Evolutionary conservation across 1,139 yeast species (phyloP), one percentile per base, ranked within the genome.

Genomic region (Geotrichum restrictum): DNA sequence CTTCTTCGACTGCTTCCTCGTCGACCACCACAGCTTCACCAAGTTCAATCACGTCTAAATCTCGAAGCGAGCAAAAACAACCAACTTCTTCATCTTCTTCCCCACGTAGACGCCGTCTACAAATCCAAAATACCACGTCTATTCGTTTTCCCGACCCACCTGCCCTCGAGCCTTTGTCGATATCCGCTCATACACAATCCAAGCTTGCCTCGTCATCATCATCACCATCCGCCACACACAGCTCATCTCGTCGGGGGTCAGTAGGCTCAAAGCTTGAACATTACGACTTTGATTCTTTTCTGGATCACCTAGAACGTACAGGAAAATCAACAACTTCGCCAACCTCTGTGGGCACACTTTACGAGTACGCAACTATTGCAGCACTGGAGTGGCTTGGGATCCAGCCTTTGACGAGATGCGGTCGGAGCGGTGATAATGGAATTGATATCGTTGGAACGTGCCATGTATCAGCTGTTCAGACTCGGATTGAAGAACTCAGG

Each of bases 371-470:
- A 8, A 45, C 52, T 3, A 42, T 52, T 13, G 27, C 29, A n/a
- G 51, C 52, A 11, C 44, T 52, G 11, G 43, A 36, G 11, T 32
- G 29, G 18, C 43, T 52, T 10, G 55, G 55, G 10, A 31, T 52
- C 27, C 3, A 37, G 13, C 8, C 43, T 5, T 49, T 52, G 3
- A 33, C 34, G 21, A 24, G 55, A n/a, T 39, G 49, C 27, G 55
- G 55, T 29, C 48, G 46, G 33, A 22, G 45, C 8, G 55, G 55
- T 21, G 55, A 52, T 19, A 47, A 48, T 22, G 55, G 55, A 5
- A 42, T 52, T 21, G 55, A 52, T 36, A 37, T 52, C 7, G 44
- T 31, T 18, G 55, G 52, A 1, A 29, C 19, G 6, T 40, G 51
- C 19, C 44, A 44, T 6, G 44, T 44, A 2, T 3, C n/a, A 11